These are phyloP conservation scores for Kregervanrija fluxuum DNA, from an alignment of 805 yeast species.

Conservation along the genomic window DNA sequence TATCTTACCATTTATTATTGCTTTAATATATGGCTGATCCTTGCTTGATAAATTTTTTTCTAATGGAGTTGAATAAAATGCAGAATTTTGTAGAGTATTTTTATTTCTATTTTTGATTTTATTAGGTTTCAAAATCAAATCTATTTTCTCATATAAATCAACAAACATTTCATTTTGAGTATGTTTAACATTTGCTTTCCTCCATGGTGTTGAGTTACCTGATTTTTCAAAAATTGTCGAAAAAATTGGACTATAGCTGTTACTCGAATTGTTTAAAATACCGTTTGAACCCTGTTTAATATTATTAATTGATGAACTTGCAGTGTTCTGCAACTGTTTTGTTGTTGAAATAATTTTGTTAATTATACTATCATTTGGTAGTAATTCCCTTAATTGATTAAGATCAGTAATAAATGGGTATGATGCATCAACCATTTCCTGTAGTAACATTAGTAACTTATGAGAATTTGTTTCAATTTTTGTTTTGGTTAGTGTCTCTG, in stretches of 20 bases:
- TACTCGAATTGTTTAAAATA: conserved; percentile 2
- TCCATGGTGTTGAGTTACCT: conserved; percentile 60
- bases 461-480: conserved; percentile 67
- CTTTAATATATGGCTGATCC: conserved; percentile 33
- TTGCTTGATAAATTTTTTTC: not conserved
- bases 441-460: conserved; percentile 59
- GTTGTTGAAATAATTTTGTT: conserved; percentile 42
- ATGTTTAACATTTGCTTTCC: conserved; percentile 61
- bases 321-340: conserved; percentile 26
- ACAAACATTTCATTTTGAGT: conserved; percentile 81
- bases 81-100: not conserved
- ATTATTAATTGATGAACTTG: conserved; percentile 23
- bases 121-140: conserved; percentile 41
- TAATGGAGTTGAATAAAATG: not conserved
- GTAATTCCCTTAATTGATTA: conserved; percentile 59
- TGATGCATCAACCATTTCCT: conserved; percentile 75
- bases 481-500: conserved; percentile 41
- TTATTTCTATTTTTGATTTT: conserved; percentile 6
- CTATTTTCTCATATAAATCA: conserved; percentile 65
- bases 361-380: conserved; percentile 57
- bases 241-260: not conserved
- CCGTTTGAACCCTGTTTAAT: conserved; percentile 18
- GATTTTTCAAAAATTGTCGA: conserved; percentile 27
- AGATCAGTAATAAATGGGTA: conserved; percentile 66
- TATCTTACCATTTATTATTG: conserved; percentile 56